Base-by-base conservation (phyloP, 192 early-diverging fungal genomes). In the Haplosporangium gracile region DNA sequence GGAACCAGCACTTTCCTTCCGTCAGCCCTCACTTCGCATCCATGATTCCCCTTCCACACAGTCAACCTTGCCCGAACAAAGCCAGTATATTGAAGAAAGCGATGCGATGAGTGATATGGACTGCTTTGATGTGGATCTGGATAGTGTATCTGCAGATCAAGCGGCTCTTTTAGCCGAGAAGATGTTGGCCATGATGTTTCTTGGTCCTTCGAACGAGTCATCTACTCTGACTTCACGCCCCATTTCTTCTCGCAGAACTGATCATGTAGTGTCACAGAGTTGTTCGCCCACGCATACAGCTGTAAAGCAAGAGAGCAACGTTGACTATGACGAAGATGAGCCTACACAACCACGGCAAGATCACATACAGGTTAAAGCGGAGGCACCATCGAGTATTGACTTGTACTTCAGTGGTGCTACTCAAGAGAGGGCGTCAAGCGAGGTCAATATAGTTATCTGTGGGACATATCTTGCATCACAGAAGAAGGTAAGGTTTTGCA, bases 61-160 rank as follows among this genome's bases (percentile, higher is more conserved):
- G 10, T 65, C 60, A 65, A 32, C 60, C 26, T 24, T 65, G 2
- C 53, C 29, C 4, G 29, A 60, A 11, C 53, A 39, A 18, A 42
- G 20, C 18, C 29, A n/a, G 24, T 2, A 65, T 26, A 3, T 32
- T 32, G 60, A 32, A 26, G 26, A 65, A 2, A 15, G 15, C 29
- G 11, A 57, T n/a, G 55, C 6, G 4, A 20, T 22, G 22, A 57
- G 20, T 8, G 75, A 78, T 10, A 26, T 86, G 4, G 53, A 73
- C 55, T 65, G 47, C 70, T 86, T 86, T 55, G 79, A 86, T 69
- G 42, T 74, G n/a, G 51, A 86, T 47, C 18, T 86, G 49, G 84
- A 86, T 20, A 39, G 71, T 8, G 47, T 86, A 5, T 74, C 78
- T 7, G 26, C 49, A 4, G 26, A 63, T 29, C 47, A 86, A 18